Conservation (phyloP, 176 grass and related monocot species). For the Phyllostachys edulis region DNA sequence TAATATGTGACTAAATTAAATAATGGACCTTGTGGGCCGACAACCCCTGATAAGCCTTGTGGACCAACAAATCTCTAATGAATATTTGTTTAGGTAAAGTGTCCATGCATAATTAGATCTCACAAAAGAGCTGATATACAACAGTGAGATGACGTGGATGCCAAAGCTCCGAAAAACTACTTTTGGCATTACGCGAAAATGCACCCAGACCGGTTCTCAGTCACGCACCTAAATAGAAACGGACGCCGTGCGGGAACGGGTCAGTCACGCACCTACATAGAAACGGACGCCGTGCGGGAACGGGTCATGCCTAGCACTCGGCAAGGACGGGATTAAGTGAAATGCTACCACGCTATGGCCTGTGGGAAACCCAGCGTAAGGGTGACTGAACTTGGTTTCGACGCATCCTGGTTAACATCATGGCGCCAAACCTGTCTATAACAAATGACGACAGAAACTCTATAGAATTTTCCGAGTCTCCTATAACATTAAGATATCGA, state of each 20-base stretch:
- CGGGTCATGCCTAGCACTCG: not conserved
- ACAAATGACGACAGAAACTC: not conserved
- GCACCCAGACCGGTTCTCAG: not conserved
- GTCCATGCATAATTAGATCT: too few relatives aligned
- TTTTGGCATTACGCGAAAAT: constrained; percentile 14
- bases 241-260: not conserved
- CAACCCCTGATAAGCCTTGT: too few relatives aligned
- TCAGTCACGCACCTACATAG: not conserved
- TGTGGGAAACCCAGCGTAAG: not conserved
- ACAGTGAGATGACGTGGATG: not conserved
- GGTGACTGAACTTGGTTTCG: not conserved
- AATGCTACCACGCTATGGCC: not conserved
- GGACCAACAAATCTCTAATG: too few relatives aligned
- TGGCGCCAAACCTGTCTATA: not conserved
- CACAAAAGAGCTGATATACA: not conserved
- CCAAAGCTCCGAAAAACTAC: not conserved
- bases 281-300: not conserved
- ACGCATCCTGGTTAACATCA: not conserved
- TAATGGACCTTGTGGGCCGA: too few relatives aligned
- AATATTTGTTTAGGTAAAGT: too few relatives aligned
- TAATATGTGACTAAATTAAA: too few relatives aligned
- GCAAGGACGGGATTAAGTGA: not conserved
- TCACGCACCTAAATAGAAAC: not conserved
- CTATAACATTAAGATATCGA: not conserved
- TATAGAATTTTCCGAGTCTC: not conserved